phyloP scores from a whole-genome alignment of 768 basidiomycete species.

The Termitomyces heimii region DNA sequence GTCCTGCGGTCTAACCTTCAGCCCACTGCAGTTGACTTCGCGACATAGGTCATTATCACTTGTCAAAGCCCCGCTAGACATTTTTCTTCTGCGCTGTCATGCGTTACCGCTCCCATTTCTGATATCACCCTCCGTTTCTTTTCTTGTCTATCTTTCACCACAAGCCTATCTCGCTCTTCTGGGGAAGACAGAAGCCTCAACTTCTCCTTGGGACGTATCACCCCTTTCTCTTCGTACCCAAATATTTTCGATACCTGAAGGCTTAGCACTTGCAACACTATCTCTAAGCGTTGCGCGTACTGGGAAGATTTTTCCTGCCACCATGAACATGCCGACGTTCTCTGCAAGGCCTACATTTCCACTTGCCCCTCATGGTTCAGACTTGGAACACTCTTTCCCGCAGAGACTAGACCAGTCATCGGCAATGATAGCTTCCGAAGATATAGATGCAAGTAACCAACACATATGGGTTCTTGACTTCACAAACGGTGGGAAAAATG shows the following conservation, averaged over 20 bases:
- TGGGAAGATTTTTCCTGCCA: slow-evolving; percentile 32
- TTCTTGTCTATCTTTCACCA: slow-evolving; percentile 68
- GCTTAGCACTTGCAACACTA: slow-evolving; percentile 53
- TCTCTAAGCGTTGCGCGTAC: slow-evolving; percentile 29
- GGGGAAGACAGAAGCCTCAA: slow-evolving; percentile 21
- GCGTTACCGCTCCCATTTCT: slow-evolving; percentile 72
- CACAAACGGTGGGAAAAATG: slow-evolving; percentile 42
- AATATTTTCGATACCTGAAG: slow-evolving; percentile 35
- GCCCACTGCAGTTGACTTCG: neutral
- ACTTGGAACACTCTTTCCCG: slow-evolving; percentile 49
- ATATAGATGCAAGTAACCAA: slow-evolving; percentile 15
- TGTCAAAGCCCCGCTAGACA: slow-evolving; percentile 55
- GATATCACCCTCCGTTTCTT: slow-evolving; percentile 59
- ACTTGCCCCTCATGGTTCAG: slow-evolving; percentile 38
- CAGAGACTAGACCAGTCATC: slow-evolving; percentile 27
- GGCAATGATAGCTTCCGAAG: slow-evolving; percentile 14
- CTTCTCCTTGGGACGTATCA: slow-evolving; percentile 40
- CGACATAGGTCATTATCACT: slow-evolving; percentile 31
- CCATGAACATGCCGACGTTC: slow-evolving; percentile 40
- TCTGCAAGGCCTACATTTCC: slow-evolving; percentile 47
- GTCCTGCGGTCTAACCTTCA: slow-evolving; percentile 15
- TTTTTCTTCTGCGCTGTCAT: slow-evolving; percentile 61
- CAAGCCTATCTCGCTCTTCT: slow-evolving; percentile 60
- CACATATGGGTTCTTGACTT: slow-evolving; percentile 71
- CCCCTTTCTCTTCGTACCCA: slow-evolving; percentile 38